These are phyloP conservation scores for Zea luxurians DNA, from an alignment of 176 grass and related monocot genomes.

Conservation along the genomic window DNA sequence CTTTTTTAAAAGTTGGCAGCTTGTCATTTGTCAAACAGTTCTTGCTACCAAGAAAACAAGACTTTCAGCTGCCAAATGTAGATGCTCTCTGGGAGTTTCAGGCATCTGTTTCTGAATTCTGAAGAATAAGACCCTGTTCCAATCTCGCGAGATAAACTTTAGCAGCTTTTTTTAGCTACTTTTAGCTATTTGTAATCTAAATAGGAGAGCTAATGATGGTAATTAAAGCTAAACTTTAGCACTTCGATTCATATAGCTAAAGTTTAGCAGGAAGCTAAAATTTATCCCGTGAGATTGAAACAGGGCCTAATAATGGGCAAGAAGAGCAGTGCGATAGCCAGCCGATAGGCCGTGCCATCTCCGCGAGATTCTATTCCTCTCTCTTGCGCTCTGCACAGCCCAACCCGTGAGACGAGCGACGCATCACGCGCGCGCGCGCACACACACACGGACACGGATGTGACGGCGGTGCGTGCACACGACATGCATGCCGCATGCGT, in stretches of 20 bases:
- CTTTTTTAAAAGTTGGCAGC: not conserved
- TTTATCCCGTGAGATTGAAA: too few species aligned
- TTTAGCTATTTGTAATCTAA: too few species aligned
- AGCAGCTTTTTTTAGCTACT: too few species aligned
- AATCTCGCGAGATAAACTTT: too few species aligned
- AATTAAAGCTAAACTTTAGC: too few species aligned
- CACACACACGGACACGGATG: not conserved
- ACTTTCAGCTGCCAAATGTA: not conserved
- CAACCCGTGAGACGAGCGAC: conserved; percentile 23
- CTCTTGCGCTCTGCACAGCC: not conserved
- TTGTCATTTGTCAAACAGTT: conserved; percentile 4
- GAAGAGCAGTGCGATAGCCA: conserved; percentile 3
- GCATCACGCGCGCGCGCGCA: too few species aligned
- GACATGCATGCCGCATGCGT: conserved; percentile 4
- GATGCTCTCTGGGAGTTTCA: not conserved
- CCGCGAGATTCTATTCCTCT: conserved; percentile 26
- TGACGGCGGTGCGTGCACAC: conserved; percentile 18
- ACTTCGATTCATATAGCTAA: too few species aligned
- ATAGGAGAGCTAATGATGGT: too few species aligned
- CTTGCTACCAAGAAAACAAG: not conserved
- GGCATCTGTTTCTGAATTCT: conserved; percentile 5
- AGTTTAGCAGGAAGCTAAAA: too few species aligned
- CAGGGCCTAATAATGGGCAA: not conserved
- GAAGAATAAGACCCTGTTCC: too few species aligned
- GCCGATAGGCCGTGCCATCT: conserved; percentile 35